Evolutionary conservation across 768 basidiomycete species (phyloP).

Genomic region (Coprinopsis sp.): DNA sequence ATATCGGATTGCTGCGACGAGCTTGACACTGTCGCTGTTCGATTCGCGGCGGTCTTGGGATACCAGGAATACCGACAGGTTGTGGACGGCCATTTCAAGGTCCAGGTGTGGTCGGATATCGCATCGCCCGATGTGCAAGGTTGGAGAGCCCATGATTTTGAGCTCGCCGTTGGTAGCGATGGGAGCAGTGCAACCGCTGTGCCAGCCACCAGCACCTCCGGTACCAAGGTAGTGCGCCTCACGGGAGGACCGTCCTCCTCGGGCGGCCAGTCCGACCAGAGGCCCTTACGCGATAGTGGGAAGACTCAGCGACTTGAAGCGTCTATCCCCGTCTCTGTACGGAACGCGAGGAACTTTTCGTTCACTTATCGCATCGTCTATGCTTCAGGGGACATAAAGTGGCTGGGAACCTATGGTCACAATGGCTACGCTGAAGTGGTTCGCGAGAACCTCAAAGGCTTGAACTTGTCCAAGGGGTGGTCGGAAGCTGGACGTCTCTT

Average conservation of each 20-base stretch:
- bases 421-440: slow-evolving; percentile 40
- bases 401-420: slow-evolving; percentile 42
- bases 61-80: slow-evolving; percentile 27
- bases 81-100: slow-evolving; percentile 22
- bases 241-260: no score
- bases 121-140: slow-evolving; percentile 15
- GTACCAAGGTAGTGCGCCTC: no score
- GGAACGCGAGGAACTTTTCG: slow-evolving; percentile 20
- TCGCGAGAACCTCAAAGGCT: slow-evolving; percentile 6
- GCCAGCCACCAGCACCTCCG: neutral
- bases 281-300: neutral
- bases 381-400: slow-evolving; percentile 36
- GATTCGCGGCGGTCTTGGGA: slow-evolving; percentile 33
- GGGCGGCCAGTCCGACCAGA: no score
- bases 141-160: slow-evolving; percentile 35
- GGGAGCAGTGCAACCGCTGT: neutral
- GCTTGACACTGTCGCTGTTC: slow-evolving; percentile 21
- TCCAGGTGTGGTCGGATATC: slow-evolving; percentile 44
- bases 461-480: slow-evolving; percentile 5
- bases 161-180: no score
- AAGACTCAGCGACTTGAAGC: neutral
- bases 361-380: slow-evolving; percentile 50
- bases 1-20: slow-evolving; percentile 16
- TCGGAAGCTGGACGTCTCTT: neutral
- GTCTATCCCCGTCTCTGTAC: neutral